Evolutionary conservation across 768 basidiomycete species (phyloP), one percentile per base, ranked within the genome.

Genomic region (Amyloporia xantha): DNA sequence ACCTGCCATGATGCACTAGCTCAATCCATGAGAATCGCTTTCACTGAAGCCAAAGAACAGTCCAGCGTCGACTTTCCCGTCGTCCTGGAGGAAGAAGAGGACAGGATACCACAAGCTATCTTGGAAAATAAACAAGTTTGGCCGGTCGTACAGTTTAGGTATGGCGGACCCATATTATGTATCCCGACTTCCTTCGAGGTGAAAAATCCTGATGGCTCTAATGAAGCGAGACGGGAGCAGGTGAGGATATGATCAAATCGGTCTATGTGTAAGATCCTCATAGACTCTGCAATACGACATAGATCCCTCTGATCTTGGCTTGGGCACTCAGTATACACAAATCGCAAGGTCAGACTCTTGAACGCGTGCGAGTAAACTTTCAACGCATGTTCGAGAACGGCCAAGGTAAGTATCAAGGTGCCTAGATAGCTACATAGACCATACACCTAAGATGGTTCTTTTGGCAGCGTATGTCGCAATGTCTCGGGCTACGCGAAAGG

Each of bases 271-370:
- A 7, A 20, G n/a, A 25, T 13, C 46, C 15, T 27, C 20, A 15
- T 3, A 15, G 15, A 7, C 15, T 15, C 15, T 33, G 15, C 30
- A 33, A 12, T 3, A 12, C 42, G 25, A 36, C 54, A 25, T 33
- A 79, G 76, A 55, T 82, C 7, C 78, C 79, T 2, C 55, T 85
- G 4, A 82, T 83, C 43, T 68, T 91, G 17, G 82, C 91, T 0
- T 93, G 90, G 86, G 90, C 91, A 0, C 71, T 93, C 62, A 85
- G 83, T 41, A 82, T 93, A 33, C 90, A 93, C 67, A 94, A 94
- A 61, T 85, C 84, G 4, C 92, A 95, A 61, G 92, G 92, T 0
- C 91, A 93, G 64, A 94, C 92, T 0, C 67, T 95, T 38, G 80
- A 89, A 43, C 73, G 89, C 41, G 89, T 93, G 49, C 86, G 82